These are phyloP conservation scores for Boletus rex-veris DNA, from an alignment of 768 basidiomycete species.

Conservation along the genomic window DNA sequence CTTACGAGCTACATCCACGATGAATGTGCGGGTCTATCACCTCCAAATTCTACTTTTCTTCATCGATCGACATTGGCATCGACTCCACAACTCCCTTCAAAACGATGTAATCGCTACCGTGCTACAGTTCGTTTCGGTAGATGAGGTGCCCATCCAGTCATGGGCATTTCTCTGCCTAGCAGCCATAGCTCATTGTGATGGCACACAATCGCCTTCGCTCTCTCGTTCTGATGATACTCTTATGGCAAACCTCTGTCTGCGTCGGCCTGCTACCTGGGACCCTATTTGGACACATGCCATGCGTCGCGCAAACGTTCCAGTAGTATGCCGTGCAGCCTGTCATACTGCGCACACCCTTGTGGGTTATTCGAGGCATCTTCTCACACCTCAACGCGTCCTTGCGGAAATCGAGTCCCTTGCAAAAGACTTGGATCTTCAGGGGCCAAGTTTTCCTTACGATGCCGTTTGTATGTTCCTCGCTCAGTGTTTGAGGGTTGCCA, in stretches of 20 bases:
- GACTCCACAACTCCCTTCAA: constrained; percentile 57
- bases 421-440: constrained; percentile 87
- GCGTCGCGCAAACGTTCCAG: constrained; percentile 64
- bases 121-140: constrained; percentile 56
- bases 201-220: constrained; percentile 2
- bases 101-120: constrained; percentile 53
- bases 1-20: constrained; percentile 36
- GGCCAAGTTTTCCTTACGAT: constrained; percentile 82
- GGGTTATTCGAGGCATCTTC: constrained; percentile 36
- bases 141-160: constrained; percentile 66
- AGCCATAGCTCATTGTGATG: constrained; percentile 58
- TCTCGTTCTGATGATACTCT: constrained; percentile 1
- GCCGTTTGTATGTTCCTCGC: constrained; percentile 84
- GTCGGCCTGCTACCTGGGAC: constrained; percentile 57
- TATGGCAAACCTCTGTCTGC: neutral
- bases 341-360: constrained; percentile 62
- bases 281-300: constrained; percentile 80
- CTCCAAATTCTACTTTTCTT: constrained; percentile 84
- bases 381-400: constrained; percentile 57
- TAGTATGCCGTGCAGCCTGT: constrained; percentile 76
- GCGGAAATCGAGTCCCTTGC: constrained; percentile 75
- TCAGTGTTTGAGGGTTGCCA: constrained; percentile 64
- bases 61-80: constrained; percentile 71
- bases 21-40: constrained; percentile 43
- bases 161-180: constrained; percentile 86